These are phyloP conservation scores for Phanerodontia chrysosporium DNA, from an alignment of 768 basidiomycete genomes.

Conservation along the genomic window DNA sequence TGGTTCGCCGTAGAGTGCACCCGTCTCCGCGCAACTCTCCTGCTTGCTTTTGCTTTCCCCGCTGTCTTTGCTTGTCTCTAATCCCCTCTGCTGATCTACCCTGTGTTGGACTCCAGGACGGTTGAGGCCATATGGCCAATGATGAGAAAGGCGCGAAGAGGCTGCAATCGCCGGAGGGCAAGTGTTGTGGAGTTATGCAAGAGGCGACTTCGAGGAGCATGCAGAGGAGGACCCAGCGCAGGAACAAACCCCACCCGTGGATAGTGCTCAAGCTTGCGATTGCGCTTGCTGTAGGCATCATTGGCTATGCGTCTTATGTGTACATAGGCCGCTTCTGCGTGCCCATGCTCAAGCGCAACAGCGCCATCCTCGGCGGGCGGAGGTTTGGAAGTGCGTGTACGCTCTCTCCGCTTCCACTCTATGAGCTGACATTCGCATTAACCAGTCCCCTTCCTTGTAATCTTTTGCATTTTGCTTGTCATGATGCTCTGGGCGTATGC, in stretches of 20 bases:
- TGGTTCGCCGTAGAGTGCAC: too few relatives aligned
- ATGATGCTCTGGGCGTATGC: constrained; percentile 79
- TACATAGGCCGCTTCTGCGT: constrained; percentile 70
- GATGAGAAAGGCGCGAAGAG: neutral
- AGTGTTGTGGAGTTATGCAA: constrained; percentile 51
- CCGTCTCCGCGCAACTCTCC: neutral
- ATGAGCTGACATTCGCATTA: too few relatives aligned
- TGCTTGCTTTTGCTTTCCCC: neutral
- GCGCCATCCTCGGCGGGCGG: constrained; percentile 41
- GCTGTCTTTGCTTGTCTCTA: neutral
- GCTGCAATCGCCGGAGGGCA: neutral
- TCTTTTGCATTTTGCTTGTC: constrained; percentile 59
- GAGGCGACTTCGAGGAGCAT: constrained; percentile 6
- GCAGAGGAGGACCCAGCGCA: constrained; percentile 27
- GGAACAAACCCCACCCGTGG: constrained; percentile 63
- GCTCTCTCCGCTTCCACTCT: too few relatives aligned
- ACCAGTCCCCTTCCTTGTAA: constrained; percentile 66
- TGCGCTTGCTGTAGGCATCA: constrained; percentile 51
- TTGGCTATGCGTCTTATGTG: constrained; percentile 71
- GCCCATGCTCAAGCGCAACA: constrained; percentile 55
- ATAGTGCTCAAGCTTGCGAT: constrained; percentile 67
- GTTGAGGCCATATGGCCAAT: constrained; percentile 5
- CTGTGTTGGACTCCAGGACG: too few relatives aligned
- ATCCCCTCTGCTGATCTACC: neutral
- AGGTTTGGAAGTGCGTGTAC: constrained; percentile 72